Evolutionary conservation across 1,284 basidiomycete species (phyloP), one percentile per base, ranked within the genome.

Genomic region (Fomitopsis palustris): DNA sequence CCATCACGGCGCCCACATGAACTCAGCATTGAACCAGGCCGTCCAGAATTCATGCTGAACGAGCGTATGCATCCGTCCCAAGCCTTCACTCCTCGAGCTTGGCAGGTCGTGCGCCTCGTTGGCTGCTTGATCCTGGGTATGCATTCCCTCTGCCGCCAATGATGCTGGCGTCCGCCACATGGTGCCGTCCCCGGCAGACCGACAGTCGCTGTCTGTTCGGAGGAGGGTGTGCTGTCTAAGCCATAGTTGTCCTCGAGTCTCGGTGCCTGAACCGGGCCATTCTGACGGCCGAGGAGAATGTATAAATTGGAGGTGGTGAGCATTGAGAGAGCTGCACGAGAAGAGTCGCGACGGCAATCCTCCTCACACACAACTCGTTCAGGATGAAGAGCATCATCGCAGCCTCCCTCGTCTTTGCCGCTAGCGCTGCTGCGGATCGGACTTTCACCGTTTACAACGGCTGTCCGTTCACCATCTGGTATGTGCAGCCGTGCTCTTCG

Each of bases 401-500:
- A n/a, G 49, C 56, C 27, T 61, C 64, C 42, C 52, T 61, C 47
- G 57, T 56, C 31, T 41, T 65, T 21, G 45, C 61, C n/a, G 54
- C 59, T 4, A 51, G 55, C 12, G 61, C 55, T 21, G 51, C 38
- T 31, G 33, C 52, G 12, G 51, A 51, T 27, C 56, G 61, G 25
- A 69, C 67, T 3, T 69, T 72, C 62, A 70, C 69, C 2, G 67
- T 73, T 17, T 66, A 68, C 57, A 73, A 73, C 53, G 61, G 59
- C 25, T 73, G 71, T 56, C 61, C 70, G 1, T 73, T 70, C 63
- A 73, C 70, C 12, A 67, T 73, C 52, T 73, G 71, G 71, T 65
- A 47, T 23, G 68, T 64, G 9, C 17, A 42, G 25, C 25, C 21
- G 5, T 14, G 9, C 25, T 37, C n/a, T 49, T 29, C 47, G n/a